These are phyloP conservation scores for Mucor ambiguus DNA, from an alignment of 371 early-diverging fungal genomes.

Conservation along the genomic window DNA sequence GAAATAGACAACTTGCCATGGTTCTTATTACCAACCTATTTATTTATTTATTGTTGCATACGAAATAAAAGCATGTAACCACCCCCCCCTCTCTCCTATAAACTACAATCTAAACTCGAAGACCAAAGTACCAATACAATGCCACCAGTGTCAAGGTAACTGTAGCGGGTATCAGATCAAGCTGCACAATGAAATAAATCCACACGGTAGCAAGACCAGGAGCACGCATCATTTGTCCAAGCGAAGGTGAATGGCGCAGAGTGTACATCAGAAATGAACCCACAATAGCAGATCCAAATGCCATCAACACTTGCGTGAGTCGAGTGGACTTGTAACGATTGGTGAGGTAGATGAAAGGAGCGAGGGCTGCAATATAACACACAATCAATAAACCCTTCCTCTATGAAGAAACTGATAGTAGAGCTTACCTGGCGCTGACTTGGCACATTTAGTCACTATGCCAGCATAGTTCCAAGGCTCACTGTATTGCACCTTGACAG, in stretches of 20 bases:
- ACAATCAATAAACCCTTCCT: background rate
- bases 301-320: slow-evolving; percentile 50
- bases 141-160: slow-evolving; percentile 49
- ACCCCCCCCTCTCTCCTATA: background rate
- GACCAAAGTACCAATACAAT: slow-evolving; percentile 58
- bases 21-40: slow-evolving; percentile 4
- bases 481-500: slow-evolving; percentile 59
- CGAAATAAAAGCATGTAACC: background rate
- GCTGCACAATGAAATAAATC: slow-evolving; percentile 61
- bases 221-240: slow-evolving; percentile 66
- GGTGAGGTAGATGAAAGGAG: slow-evolving; percentile 57
- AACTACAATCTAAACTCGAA: slow-evolving; percentile 12
- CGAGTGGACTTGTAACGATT: slow-evolving; percentile 51
- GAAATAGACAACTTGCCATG: background rate
- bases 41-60: slow-evolving; percentile 7
- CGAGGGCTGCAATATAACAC: slow-evolving; percentile 36
- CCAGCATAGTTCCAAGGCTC: slow-evolving; percentile 52
- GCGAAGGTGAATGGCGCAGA: slow-evolving; percentile 56
- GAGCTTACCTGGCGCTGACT: slow-evolving; percentile 57
- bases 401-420: background rate
- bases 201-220: slow-evolving; percentile 64
- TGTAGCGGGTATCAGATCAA: slow-evolving; percentile 58
- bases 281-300: slow-evolving; percentile 36
- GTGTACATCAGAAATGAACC: slow-evolving; percentile 62
- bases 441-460: slow-evolving; percentile 36